Conservation (phyloP, 805 yeast genomes). For the Myxozyma neotropica region DNA sequence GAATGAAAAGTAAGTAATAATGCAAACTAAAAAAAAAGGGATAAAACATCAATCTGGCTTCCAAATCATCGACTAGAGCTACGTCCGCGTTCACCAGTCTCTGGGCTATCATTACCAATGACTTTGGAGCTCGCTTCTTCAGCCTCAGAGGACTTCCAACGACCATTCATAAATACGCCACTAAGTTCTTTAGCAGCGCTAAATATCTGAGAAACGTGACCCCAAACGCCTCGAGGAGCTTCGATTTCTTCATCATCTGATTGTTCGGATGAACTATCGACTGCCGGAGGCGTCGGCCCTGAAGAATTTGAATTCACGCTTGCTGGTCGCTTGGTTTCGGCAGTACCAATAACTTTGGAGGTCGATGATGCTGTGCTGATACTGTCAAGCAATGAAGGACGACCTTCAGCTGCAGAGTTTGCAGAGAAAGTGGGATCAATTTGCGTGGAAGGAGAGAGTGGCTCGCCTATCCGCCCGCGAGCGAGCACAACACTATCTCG, state of each 20-base stretch:
- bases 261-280: slow-evolving; percentile 7
- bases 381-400: not conserved
- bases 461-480: slow-evolving; percentile 28
- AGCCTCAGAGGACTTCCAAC: slow-evolving; percentile 6
- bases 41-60: too few species aligned
- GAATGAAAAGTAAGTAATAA: not conserved
- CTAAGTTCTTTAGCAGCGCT: slow-evolving; percentile 23
- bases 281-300: slow-evolving; percentile 10
- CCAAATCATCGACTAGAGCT: not conserved
- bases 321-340: not conserved
- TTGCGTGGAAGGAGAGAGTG: slow-evolving; percentile 12
- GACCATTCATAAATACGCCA: slow-evolving; percentile 21
- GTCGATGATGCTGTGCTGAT: not conserved
- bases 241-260: slow-evolving; percentile 9
- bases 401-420: not conserved
- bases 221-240: slow-evolving; percentile 19
- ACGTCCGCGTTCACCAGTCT: not conserved
- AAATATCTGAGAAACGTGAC: slow-evolving; percentile 14
- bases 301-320: slow-evolving; percentile 4
- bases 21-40: not conserved
- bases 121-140: not conserved
- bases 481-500: slow-evolving; percentile 32
- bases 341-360: not conserved
- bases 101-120: not conserved
- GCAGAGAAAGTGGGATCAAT: slow-evolving; percentile 1